Evolutionary conservation across 2,329 filamentous ascomycete species (phyloP).

Genomic region (Cladophialophora bantiana): DNA sequence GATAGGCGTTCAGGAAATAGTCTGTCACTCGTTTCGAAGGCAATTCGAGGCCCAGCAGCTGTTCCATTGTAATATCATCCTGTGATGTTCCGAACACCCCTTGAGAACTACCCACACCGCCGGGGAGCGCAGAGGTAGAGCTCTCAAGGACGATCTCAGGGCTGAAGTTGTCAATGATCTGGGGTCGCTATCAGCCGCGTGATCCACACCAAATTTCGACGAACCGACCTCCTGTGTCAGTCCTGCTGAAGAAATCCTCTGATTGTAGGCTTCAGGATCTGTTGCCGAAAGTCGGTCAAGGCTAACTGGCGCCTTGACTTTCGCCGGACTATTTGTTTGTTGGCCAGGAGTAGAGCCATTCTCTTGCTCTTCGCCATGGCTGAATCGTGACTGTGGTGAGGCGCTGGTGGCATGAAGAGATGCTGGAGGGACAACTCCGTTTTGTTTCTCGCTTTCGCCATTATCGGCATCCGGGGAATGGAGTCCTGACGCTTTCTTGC

Average conservation of each 20-base stretch:
- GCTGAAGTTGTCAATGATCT: conserved; percentile 36
- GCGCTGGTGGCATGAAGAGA: conserved; percentile 1
- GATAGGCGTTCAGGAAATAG: conserved; percentile 51
- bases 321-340: conserved; percentile 40
- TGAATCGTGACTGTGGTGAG: conserved; percentile 33
- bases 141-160: conserved; percentile 30
- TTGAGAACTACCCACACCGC: conserved; percentile 34
- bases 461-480: conserved; percentile 7
- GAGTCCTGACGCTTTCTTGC: conserved; percentile 18
- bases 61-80: conserved; percentile 28
- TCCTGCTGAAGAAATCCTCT: conserved; percentile 30
- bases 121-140: conserved; percentile 32
- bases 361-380: conserved; percentile 20
- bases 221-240: conserved; percentile 31
- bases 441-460: neutral
- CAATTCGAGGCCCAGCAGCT: conserved; percentile 43
- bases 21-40: conserved; percentile 44
- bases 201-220: neutral
- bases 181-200: conserved; percentile 22
- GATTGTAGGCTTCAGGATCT: conserved; percentile 28
- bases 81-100: conserved; percentile 45
- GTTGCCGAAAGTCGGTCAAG: conserved; percentile 24
- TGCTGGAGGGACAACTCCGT: neutral
- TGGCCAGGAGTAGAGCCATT: conserved; percentile 16
- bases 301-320: conserved; percentile 23